Base-by-base conservation (phyloP, 106 monocot species). In the Gastrodia elata region DNA sequence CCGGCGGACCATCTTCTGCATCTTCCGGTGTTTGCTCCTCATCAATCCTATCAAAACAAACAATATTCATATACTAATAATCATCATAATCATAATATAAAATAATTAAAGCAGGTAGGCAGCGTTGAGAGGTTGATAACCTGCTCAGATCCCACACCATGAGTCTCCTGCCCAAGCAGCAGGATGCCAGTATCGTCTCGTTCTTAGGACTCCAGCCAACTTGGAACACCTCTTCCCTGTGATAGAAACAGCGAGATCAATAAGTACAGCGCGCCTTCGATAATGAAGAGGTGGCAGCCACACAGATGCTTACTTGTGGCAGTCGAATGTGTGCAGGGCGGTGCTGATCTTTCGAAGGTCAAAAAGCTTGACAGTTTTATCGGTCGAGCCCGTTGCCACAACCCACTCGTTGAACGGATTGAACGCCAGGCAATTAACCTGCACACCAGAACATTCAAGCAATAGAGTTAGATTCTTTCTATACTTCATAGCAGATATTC, bases 61-160 rank as follows among this genome's bases (percentile, higher is more conserved):
- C 8, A 71, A 40, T 38, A 14, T 33, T 64, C 0, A 30, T n/a
- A 64, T 33, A 15, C 9, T 6, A 55, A 22, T 42, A 42, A n/a
- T n/a, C n/a, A n/a, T n/a, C n/a, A 59, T 8, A 27, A n/a, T 48
- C 48, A 48, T 0, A 27, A 28, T 27, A 59, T 8, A 59, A 58
- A 58, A 56, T 20, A 56, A 56, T 8, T 30, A 64, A 2, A 33
- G 1, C 10, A 8, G 1, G 30, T 14, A 73, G 3, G 5, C 15
- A 46, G 20, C 11, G 4, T 11, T 61, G 61, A 72, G 43, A 4
- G 33, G 70, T 15, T 39, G 56, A 44, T 72, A 80, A 93, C 98
- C 98, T 93, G 91, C 98, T 99, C 72, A 99, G 88, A 75, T 99
- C 98, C 98, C 98, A 99, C 37, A 99, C 93, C 98, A 99, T 89